Conservation (phyloP, 2,329 filamentous ascomycete genomes). For the Parafenestella ontariensis region DNA sequence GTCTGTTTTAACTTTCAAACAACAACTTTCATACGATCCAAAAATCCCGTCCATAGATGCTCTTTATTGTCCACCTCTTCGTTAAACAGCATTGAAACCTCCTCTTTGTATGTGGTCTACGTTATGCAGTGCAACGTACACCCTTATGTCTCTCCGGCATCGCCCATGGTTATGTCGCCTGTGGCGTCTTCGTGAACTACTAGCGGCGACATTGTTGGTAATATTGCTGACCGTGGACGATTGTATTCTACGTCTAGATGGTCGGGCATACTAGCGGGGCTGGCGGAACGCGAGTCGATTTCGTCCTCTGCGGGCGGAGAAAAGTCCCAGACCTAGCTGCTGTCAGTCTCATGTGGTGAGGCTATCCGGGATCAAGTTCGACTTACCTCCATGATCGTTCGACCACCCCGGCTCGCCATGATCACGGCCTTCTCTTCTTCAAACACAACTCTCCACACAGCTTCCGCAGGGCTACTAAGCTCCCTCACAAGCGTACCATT, state of each 20-base stretch:
- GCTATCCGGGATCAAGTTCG: not conserved
- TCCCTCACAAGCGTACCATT: conserved; percentile 90
- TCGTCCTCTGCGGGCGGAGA: conserved; percentile 73
- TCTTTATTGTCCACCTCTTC: not conserved
- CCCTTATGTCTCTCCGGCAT: conserved; percentile 30
- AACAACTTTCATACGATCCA: not conserved
- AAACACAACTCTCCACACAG: conserved; percentile 97
- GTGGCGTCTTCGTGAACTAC: conserved; percentile 26
- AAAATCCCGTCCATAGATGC: not conserved
- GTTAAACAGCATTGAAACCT: conserved; percentile 7
- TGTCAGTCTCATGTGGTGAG: conserved; percentile 36
- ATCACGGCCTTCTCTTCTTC: conserved; percentile 98
- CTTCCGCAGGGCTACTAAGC: conserved; percentile 87
- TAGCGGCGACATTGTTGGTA: conserved; percentile 32
- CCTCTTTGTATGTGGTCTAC: not conserved
- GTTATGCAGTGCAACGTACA: not conserved
- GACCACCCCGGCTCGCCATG: conserved; percentile 81
- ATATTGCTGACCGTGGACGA: conserved; percentile 41
- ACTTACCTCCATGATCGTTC: conserved; percentile 96
- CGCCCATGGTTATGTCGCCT: conserved; percentile 43
- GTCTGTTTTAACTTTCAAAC: not conserved
- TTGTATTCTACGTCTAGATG: conserved; percentile 40
- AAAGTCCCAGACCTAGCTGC: conserved; percentile 85
- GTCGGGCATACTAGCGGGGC: conserved; percentile 54
- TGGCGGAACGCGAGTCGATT: conserved; percentile 47